Evolutionary conservation across 73 alveolate species (phyloP), one percentile per base, ranked within the genome.

Genomic region (Stentor coeruleus): DNA sequence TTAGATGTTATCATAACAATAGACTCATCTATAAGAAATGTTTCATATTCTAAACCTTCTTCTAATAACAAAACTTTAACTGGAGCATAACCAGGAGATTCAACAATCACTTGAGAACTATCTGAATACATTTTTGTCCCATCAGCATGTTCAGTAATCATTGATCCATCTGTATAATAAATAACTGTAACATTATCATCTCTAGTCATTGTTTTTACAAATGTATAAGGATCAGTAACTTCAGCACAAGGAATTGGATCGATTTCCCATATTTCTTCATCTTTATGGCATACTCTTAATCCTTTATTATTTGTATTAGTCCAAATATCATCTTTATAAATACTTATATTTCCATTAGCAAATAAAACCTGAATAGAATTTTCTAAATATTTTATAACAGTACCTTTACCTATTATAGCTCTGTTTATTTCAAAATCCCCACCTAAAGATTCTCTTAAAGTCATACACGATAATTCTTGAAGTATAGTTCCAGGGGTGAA

Each of bases 171-270:
- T 1, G 90, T 79, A 83, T 89, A 89, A 76, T 82, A 76, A 37
- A 95, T 90, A 59, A 93, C 84, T 41, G 89, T 88, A 3, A 93
- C 98, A 28, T 90, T 87, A 84, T 95, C 98, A 80, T 95, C 99
- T 87, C 98, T 86, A 60, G 91, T 81, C 94, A 90, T 91, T 73
- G 93, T 93, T 59, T 89, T 91, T 3, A 96, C 93, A 55, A 83
- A 86, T 37, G 97, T 89, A 38, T 86, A 94, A 6, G 95, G 91
- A 83, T 93, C 97, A 87, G 96, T 93, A 79, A 93, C 93, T 38
- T 86, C 89, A n/a, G 97, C 95, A 11, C 94, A 91, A 1, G 98
- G 98, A 37, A 95, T 91, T 74, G 89, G 74, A n/a, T 91, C 95
- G 3, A 91, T 58, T 38, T 90, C 94, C 82, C 74, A 79, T 3